Evolutionary conservation across 352 stramenopile species (phyloP).

Genomic region (Pythium grandisporangium): DNA sequence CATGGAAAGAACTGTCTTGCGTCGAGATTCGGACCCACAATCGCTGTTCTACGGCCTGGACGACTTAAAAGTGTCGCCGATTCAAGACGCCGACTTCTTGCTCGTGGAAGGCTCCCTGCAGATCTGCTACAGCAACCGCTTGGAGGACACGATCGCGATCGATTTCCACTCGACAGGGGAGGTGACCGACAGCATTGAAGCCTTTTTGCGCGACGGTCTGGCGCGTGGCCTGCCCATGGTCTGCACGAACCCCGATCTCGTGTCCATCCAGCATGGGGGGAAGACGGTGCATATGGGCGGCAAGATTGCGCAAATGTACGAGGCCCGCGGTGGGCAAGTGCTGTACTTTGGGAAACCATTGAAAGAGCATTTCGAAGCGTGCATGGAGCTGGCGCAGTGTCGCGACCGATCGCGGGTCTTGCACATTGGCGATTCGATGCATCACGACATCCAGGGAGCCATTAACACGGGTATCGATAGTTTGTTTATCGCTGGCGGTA

Average conservation of each 20-base stretch:
- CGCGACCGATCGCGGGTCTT: slow-evolving; percentile 25
- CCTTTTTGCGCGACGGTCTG: slow-evolving; percentile 40
- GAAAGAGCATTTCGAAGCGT: slow-evolving; percentile 66
- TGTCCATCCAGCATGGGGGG: slow-evolving; percentile 55
- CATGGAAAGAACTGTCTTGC: slow-evolving; percentile 18
- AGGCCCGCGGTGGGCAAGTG: slow-evolving; percentile 57
- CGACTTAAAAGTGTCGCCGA: slow-evolving; percentile 19
- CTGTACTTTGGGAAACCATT: slow-evolving; percentile 84
- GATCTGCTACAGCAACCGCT: slow-evolving; percentile 34
- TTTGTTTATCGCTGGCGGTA: slow-evolving; percentile 47
- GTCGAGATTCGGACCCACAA: slow-evolving; percentile 20
- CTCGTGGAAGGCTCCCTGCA: slow-evolving; percentile 47
- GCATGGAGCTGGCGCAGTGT: slow-evolving; percentile 22
- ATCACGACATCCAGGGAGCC: slow-evolving; percentile 57
- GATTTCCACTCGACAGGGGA: slow-evolving; percentile 35
- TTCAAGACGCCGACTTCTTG: slow-evolving; percentile 37
- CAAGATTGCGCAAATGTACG: slow-evolving; percentile 79
- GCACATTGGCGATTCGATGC: slow-evolving; percentile 58
- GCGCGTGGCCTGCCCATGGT: slow-evolving; percentile 60
- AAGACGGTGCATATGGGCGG: slow-evolving; percentile 53
- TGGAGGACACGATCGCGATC: slow-evolving; percentile 19
- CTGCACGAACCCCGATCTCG: slow-evolving; percentile 85
- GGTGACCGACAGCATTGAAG: slow-evolving; percentile 21
- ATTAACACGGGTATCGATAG: slow-evolving; percentile 34
- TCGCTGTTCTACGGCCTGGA: slow-evolving; percentile 46